These are phyloP conservation scores for Diaporthe sp. DNA, from an alignment of 2,329 filamentous ascomycete genomes.

Conservation along the genomic window DNA sequence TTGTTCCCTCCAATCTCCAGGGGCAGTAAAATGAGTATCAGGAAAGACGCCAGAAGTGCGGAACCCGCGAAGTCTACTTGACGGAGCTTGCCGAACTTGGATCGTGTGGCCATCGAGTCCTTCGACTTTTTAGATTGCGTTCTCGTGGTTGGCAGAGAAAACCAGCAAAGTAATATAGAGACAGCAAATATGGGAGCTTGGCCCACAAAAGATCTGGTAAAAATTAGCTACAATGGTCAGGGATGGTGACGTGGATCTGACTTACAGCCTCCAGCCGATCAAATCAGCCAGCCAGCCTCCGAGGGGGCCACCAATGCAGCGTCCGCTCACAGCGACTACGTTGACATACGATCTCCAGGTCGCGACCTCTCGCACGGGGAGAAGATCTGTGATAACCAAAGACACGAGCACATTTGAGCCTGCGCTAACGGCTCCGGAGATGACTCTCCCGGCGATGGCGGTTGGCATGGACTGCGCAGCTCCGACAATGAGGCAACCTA, in stretches of 20 bases:
- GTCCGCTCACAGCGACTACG: conserved; percentile 64
- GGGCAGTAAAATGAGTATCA: conserved; percentile 56
- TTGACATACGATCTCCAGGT: conserved; percentile 69
- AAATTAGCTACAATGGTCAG: not conserved
- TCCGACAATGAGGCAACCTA: conserved; percentile 58
- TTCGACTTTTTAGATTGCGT: conserved; percentile 9
- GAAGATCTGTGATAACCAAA: conserved; percentile 67
- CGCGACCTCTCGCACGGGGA: conserved; percentile 66
- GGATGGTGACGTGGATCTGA: not conserved
- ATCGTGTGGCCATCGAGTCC: conserved; percentile 40
- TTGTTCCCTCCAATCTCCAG: conserved; percentile 57
- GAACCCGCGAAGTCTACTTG: conserved; percentile 74
- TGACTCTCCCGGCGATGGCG: conserved; percentile 64
- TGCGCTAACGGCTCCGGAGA: conserved; percentile 66
- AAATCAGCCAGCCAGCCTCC: conserved; percentile 74
- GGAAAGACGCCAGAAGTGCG: conserved; percentile 54
- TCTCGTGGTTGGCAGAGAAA: conserved; percentile 52
- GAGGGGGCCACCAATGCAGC: conserved; percentile 67
- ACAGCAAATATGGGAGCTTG: conserved; percentile 69
- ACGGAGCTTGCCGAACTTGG: conserved; percentile 53
- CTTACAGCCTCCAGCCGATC: conserved; percentile 76
- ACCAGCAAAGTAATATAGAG: conserved; percentile 58
- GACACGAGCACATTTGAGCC: conserved; percentile 66
- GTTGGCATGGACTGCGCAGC: conserved; percentile 60
- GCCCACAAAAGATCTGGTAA: conserved; percentile 65